These are phyloP conservation scores for Prunus padus DNA, from an alignment of 306 rosid genomes.

Conservation along the genomic window DNA sequence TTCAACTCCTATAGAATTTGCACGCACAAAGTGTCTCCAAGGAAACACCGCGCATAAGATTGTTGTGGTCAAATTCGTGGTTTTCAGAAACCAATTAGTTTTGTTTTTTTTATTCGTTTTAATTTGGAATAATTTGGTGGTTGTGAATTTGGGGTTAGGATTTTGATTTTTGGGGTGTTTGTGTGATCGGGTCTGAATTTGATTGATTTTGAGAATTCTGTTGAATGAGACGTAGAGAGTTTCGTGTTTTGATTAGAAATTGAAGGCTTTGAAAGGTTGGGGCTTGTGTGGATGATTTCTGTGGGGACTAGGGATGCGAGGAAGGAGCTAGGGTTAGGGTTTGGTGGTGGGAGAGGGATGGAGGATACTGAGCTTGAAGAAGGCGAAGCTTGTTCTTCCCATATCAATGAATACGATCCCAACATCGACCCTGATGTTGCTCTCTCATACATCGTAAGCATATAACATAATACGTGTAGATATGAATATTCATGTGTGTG, in stretches of 20 bases:
- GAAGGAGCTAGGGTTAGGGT: conserved; percentile 66
- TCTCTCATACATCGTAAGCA: conserved; percentile 87
- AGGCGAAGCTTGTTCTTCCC: conserved; percentile 87
- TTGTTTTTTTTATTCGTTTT: background rate
- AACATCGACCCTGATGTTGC: conserved; percentile 80
- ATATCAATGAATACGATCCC: conserved; percentile 63
- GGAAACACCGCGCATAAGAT: background rate
- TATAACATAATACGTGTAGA: background rate
- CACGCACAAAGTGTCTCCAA: background rate
- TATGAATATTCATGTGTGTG: background rate
- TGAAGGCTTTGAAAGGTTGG: conserved; percentile 46
- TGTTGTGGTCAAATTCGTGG: background rate
- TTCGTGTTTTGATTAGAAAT: conserved; percentile 37
- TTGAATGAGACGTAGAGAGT: conserved; percentile 42
- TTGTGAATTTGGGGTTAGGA: conserved; percentile 31
- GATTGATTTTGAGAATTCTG: conserved; percentile 25
- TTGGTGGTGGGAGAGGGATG: conserved; percentile 62
- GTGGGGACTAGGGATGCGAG: conserved; percentile 78
- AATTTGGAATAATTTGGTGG: conserved; percentile 13
- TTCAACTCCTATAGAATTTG: background rate
- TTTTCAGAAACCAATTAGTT: background rate
- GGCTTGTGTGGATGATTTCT: conserved; percentile 58
- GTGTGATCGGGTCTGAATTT: conserved; percentile 49
- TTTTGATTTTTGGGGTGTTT: conserved; percentile 14
- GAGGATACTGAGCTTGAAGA: conserved; percentile 96